Percentiles rank a stretch among this genome's conserved stretches.
phyloP scores from a whole-genome alignment of 805 yeast genomes.

The Starmera amethionina region DNA sequence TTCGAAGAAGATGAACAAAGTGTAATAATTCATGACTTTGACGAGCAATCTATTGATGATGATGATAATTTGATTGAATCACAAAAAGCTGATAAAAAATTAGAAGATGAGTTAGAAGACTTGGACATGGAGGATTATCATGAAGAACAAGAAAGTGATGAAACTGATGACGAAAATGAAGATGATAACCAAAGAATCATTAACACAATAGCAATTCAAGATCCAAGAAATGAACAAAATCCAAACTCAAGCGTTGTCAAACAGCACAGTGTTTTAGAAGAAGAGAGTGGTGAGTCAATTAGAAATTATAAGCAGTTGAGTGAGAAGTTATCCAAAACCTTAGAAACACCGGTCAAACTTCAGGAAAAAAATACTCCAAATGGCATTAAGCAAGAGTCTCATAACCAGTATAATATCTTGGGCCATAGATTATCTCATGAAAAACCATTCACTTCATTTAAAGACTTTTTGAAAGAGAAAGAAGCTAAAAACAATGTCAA shows the following conservation, averaged over 20 bases:
- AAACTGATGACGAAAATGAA: not conserved
- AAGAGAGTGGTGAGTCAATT: not conserved
- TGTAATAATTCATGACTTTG: too few species aligned
- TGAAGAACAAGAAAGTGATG: too few species aligned
- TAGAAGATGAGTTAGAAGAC: not conserved
- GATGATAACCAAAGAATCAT: not conserved
- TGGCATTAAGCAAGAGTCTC: conserved; percentile 5
- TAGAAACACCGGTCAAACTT: not conserved
- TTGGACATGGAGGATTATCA: not conserved
- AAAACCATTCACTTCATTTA: conserved; percentile 5
- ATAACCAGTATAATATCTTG: conserved; percentile 11
- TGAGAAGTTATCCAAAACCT: not conserved
- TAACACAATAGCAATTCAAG: not conserved
- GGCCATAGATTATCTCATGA: conserved; percentile 3
- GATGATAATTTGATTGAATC: too few species aligned
- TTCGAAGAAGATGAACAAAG: too few species aligned
- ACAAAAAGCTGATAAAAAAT: too few species aligned
- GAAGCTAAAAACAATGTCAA: conserved; percentile 3
- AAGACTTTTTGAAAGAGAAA: conserved; percentile 6
- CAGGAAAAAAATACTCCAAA: not conserved
- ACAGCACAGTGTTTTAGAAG: not conserved
- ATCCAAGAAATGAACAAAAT: not conserved
- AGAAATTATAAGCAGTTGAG: not conserved
- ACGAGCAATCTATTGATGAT: too few species aligned
- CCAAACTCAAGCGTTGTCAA: not conserved